phyloP scores from a whole-genome alignment of 2,329 filamentous ascomycete species.

The Xylaria sp. region DNA sequence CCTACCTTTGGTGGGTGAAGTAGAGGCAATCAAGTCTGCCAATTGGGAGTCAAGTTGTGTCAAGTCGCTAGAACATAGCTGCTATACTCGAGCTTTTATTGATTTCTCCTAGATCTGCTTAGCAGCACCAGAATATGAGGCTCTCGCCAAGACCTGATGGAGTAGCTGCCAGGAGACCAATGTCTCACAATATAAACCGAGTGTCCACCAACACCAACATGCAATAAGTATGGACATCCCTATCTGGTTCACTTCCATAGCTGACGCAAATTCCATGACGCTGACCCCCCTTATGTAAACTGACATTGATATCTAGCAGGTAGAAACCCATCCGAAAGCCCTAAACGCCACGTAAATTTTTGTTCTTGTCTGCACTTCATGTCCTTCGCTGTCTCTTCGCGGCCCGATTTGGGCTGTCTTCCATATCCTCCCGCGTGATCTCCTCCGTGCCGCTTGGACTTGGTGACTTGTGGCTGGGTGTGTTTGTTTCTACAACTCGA shows the following conservation, averaged over 20 bases:
- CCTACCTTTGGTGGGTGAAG: too few species aligned
- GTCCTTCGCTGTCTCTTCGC: constrained; percentile 42
- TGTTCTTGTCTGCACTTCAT: constrained; percentile 20
- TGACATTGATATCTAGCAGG: constrained; percentile 24
- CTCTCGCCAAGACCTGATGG: background rate
- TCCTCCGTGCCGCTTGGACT: constrained; percentile 59
- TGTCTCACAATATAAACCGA: background rate
- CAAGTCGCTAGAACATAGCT: too few species aligned
- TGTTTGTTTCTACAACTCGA: constrained; percentile 39
- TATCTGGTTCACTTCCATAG: constrained; percentile 20
- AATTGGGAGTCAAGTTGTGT: too few species aligned
- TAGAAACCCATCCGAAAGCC: constrained; percentile 8
- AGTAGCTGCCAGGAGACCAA: background rate
- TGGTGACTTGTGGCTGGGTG: constrained; percentile 47
- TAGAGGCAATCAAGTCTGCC: too few species aligned
- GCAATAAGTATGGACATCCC: background rate
- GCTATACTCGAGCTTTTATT: too few species aligned
- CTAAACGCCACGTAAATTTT: constrained; percentile 20
- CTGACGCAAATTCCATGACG: constrained; percentile 17
- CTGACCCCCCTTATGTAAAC: constrained; percentile 8
- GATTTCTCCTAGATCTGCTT: too few species aligned
- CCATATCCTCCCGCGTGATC: constrained; percentile 52
- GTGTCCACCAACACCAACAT: background rate
- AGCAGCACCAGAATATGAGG: background rate
- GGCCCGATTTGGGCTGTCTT: constrained; percentile 40